Conservation (phyloP, 2,329 filamentous ascomycete genomes). For the Pseudogymnoascus verrucosus region DNA sequence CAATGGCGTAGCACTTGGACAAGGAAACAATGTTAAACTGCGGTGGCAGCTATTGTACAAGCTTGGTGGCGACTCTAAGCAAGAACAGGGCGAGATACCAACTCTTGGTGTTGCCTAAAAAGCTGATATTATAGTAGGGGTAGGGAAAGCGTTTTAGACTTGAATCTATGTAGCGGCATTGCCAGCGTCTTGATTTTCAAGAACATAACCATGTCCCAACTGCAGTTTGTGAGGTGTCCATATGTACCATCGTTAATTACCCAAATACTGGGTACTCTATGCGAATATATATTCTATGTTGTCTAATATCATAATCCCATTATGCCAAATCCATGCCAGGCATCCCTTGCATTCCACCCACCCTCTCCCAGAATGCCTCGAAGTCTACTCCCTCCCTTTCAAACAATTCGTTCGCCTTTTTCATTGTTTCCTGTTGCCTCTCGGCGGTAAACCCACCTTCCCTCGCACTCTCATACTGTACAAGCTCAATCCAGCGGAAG, state of each 20-base stretch:
- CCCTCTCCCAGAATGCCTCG: slow-evolving; percentile 67
- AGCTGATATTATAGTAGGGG: background rate
- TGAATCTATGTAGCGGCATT: slow-evolving; percentile 7
- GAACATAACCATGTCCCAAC: background rate
- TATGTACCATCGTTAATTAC: background rate
- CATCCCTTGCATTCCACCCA: slow-evolving; percentile 52
- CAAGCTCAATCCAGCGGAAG: slow-evolving; percentile 85
- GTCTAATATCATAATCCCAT: background rate
- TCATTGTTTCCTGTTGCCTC: slow-evolving; percentile 62
- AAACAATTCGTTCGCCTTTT: slow-evolving; percentile 70
- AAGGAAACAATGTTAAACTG: slow-evolving; percentile 77
- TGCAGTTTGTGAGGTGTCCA: background rate
- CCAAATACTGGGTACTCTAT: background rate
- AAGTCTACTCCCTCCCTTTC: slow-evolving; percentile 71
- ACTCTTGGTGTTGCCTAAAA: slow-evolving; percentile 63
- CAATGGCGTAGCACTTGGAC: slow-evolving; percentile 59
- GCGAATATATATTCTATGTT: background rate
- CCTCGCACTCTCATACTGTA: slow-evolving; percentile 76
- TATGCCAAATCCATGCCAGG: slow-evolving; percentile 36
- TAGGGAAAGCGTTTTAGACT: slow-evolving; percentile 6
- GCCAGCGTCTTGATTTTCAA: slow-evolving; percentile 6
- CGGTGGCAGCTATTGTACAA: slow-evolving; percentile 82
- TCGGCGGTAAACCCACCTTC: slow-evolving; percentile 72
- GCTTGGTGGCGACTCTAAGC: slow-evolving; percentile 55
- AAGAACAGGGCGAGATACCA: slow-evolving; percentile 78